Base-by-base conservation (phyloP, 2,329 filamentous ascomycete species). In the Ceratocystis smalleyi region DNA sequence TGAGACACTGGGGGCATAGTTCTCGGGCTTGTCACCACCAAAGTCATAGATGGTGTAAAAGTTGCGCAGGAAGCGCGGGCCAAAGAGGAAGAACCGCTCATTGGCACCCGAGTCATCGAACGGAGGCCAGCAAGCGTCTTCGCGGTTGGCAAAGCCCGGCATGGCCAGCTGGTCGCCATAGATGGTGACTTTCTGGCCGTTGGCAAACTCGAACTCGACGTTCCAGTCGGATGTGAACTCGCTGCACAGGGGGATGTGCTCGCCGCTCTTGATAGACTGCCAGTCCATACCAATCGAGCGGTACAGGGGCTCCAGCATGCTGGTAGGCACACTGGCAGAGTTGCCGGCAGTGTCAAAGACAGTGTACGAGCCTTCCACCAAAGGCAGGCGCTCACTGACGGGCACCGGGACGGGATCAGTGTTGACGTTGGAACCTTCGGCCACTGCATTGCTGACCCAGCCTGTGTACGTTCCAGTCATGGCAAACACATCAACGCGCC, bases 221-320 rank as follows among this genome's bases (percentile, higher is more conserved):
- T 71, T 71, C 74, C 74, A 75, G 64, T 70, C 68, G 43, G 71
- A 66, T 64, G 72, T 75, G 65, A 75, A 74, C 43, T 75, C 73
- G 67, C 63, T 69, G 69, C 74, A 75, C 24, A 72, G 65, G 5
- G 72, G 73, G 55, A 74, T 65, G 54, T 71, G 68, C 0, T 72
- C 64, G 32, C 69, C 69, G 0, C 55, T 55, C 7, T 71, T 35
- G 61, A 75, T 72, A 1, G 70, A 70, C 0, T 69, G 72, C 67
- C 68, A 74, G 71, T 74, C 73, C 73, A 72, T 71, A 1, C 73
- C 73, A 30, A 75, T 71, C 0, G 71, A 70, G 35, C 67, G 66
- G 67, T 75, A 75, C 43, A 75, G 67, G 0, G 66, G 64, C 1
- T 69, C 66, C 15, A 73, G 68, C 19, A 68, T 59, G n/a, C 64